Conservation (phyloP, 768 basidiomycete genomes). For the Tricholoma bakamatsutake region DNA sequence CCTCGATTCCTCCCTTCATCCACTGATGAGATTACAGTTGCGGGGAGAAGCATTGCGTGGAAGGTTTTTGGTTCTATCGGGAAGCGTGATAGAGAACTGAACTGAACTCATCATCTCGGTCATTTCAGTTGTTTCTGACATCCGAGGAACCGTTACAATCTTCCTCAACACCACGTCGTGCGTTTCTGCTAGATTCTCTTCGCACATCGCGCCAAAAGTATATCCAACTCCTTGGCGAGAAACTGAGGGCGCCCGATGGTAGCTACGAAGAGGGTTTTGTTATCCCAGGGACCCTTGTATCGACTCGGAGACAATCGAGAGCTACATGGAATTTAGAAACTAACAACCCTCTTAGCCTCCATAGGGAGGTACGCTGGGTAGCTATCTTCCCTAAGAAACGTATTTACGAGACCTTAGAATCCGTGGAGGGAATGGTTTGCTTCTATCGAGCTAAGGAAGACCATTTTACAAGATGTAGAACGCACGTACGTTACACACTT, state of each 20-base stretch:
- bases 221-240: slow-evolving; percentile 51
- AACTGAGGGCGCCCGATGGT: slow-evolving; percentile 83
- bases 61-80: slow-evolving; percentile 46
- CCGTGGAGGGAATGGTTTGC: slow-evolving; percentile 96
- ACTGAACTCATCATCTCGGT: slow-evolving; percentile 14
- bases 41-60: slow-evolving; percentile 82
- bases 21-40: slow-evolving; percentile 39
- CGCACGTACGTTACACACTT: slow-evolving; percentile 62
- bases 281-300: slow-evolving; percentile 42
- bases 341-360: slow-evolving; percentile 79
- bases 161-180: slow-evolving; percentile 32
- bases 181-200: slow-evolving; percentile 36
- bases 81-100: slow-evolving; percentile 6
- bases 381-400: slow-evolving; percentile 1
- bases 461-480: slow-evolving; percentile 91
- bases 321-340: slow-evolving; percentile 46
- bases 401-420: slow-evolving; percentile 46
- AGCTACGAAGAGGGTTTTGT: slow-evolving; percentile 67
- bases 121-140: slow-evolving; percentile 59
- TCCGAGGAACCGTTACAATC: slow-evolving; percentile 60
- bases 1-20: slow-evolving; percentile 49
- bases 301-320: slow-evolving; percentile 23
- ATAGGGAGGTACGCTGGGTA: slow-evolving; percentile 51
- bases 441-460: slow-evolving; percentile 82
- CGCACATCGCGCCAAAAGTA: slow-evolving; percentile 51